These are phyloP conservation scores for Ophiostoma populinum DNA, from an alignment of 2,329 filamentous ascomycete genomes.

Conservation along the genomic window DNA sequence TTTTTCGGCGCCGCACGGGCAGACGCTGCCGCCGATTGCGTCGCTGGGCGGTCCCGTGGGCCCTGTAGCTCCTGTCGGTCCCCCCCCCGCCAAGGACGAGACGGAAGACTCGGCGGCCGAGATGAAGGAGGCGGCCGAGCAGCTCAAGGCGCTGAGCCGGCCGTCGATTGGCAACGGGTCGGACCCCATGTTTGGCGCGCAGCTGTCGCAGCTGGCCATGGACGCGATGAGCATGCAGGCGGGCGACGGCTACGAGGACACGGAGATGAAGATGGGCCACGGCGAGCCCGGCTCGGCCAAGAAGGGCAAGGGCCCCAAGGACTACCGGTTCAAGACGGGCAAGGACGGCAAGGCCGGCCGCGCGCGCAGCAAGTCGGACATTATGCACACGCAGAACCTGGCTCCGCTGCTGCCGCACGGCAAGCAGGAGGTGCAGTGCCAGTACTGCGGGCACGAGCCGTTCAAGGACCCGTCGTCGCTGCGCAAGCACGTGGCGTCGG, in stretches of 20 bases:
- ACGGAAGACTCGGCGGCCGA: constrained; percentile 49
- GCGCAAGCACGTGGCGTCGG: constrained; percentile 49
- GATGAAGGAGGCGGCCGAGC: constrained; percentile 51
- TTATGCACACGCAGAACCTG: constrained; percentile 3
- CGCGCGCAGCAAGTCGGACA: constrained; percentile 5
- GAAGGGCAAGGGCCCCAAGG: constrained; percentile 5
- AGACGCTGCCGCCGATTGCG: constrained; percentile 1
- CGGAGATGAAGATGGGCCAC: constrained; percentile 1
- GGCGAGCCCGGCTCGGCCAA: neutral
- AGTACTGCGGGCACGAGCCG: constrained; percentile 43
- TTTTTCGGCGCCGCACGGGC: neutral
- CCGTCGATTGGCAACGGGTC: constrained; percentile 25
- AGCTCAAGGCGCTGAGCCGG: constrained; percentile 46
- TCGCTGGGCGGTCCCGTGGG: neutral
- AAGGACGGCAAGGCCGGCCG: constrained; percentile 6
- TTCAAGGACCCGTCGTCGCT: constrained; percentile 51
- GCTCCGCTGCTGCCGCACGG: constrained; percentile 15
- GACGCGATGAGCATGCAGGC: constrained; percentile 9
- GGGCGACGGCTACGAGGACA: constrained; percentile 5
- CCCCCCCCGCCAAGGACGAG: constrained; percentile 23
- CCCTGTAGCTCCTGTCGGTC: neutral
- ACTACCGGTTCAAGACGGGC: constrained; percentile 8
- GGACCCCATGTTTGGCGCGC: constrained; percentile 16
- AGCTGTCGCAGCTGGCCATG: constrained; percentile 9
- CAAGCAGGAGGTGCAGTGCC: constrained; percentile 45